phyloP scores from a whole-genome alignment of 2,329 filamentous ascomycete genomes.

The Huntiella omanensis region DNA sequence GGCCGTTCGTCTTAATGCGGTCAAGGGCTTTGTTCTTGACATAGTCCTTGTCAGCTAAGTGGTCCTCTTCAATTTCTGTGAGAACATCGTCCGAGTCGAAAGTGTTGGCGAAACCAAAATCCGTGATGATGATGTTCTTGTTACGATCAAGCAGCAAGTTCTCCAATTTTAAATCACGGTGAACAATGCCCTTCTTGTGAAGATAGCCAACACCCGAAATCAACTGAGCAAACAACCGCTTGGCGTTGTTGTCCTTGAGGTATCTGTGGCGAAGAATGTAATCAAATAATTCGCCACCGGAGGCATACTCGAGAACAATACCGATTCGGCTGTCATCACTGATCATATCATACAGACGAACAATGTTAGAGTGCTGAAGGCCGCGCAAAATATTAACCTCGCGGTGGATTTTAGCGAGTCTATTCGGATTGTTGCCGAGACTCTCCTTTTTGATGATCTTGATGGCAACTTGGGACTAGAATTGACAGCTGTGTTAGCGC shows the following conservation, averaged over 20 bases:
- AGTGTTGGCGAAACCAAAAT: conserved; percentile 97
- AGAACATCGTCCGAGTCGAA: conserved; percentile 83
- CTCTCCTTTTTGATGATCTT: conserved; percentile 90
- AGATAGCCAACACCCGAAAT: conserved; percentile 93
- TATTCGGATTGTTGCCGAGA: conserved; percentile 70
- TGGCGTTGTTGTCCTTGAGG: conserved; percentile 79
- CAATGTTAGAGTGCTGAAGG: conserved; percentile 90
- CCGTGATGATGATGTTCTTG: conserved; percentile 97
- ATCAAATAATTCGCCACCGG: conserved; percentile 91
- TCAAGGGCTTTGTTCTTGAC: conserved; percentile 78
- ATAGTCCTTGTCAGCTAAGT: conserved; percentile 69
- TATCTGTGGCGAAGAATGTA: conserved; percentile 96
- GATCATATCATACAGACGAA: conserved; percentile 93
- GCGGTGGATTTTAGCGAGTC: conserved; percentile 90
- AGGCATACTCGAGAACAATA: conserved; percentile 96
- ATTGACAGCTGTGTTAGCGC: not conserved
- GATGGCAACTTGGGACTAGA: conserved; percentile 59
- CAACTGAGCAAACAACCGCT: conserved; percentile 82
- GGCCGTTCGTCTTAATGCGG: conserved; percentile 52
- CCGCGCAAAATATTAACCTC: conserved; percentile 82
- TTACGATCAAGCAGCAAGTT: conserved; percentile 90
- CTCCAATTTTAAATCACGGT: conserved; percentile 90
- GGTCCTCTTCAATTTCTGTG: conserved; percentile 74
- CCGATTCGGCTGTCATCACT: conserved; percentile 95
- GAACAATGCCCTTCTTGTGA: conserved; percentile 96